A percentile compares a stretch with the other conserved stretches of the same genome.
These are phyloP conservation scores for Malus hybrid DNA, from an alignment of 331 rosid genomes.

Conservation along the genomic window DNA sequence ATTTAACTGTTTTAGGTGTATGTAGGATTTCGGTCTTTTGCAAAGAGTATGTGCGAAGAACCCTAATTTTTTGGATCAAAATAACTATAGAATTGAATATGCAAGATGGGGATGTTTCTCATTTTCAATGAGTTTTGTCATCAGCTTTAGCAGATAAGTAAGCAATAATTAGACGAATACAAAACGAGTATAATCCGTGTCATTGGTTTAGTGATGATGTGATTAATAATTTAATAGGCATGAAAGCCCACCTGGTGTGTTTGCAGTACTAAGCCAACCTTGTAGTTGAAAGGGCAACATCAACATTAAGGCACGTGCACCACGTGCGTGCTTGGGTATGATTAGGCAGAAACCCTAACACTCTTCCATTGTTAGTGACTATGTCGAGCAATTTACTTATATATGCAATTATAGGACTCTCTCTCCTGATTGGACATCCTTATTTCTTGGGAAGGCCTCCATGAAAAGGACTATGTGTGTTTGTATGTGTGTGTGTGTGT, in stretches of 20 bases:
- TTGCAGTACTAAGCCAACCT: not conserved
- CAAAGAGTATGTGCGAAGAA: too few species aligned
- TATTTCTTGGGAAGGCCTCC: not conserved
- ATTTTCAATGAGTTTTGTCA: not conserved
- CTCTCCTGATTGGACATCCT: constrained; percentile 1
- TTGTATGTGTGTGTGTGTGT: not conserved
- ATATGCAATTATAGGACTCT: not conserved
- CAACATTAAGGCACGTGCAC: not conserved
- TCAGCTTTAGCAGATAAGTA: not conserved
- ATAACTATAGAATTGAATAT: too few species aligned
- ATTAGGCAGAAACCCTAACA: constrained; percentile 7
- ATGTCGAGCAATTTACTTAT: not conserved
- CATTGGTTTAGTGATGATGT: not conserved
- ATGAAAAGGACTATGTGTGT: not conserved
- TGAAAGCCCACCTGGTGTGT: not conserved
- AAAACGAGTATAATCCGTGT: not conserved
- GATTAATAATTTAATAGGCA: not conserved
- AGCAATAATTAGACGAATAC: not conserved
- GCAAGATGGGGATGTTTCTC: not conserved
- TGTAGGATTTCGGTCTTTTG: too few species aligned
- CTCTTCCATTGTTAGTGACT: not conserved
- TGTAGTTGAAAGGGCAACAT: not conserved
- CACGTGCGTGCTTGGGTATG: not conserved
- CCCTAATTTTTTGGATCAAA: too few species aligned
- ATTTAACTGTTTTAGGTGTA: too few species aligned